Evolutionary conservation across 352 stramenopile genomes (phyloP), one percentile per base, ranked within the genome.

Genomic region (Phytophthora sp.): DNA sequence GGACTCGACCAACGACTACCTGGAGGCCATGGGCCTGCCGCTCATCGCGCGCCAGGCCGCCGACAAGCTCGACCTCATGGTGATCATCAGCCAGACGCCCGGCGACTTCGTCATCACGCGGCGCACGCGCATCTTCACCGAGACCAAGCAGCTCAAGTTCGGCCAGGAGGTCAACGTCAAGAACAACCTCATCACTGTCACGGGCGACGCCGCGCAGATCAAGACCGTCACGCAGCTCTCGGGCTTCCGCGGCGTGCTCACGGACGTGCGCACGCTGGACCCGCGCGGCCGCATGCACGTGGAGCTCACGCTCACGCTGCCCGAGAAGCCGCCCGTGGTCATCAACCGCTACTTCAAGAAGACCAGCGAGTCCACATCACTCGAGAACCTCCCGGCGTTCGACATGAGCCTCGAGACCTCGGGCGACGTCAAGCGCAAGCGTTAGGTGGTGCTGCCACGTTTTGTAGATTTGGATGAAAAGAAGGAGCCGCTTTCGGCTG

Each of bases 1-100:
- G 56, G 88, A 96, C 72, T 96, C 88, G 72, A 96, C 88, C 34
- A 95, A 96, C 68, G 84, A 93, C 66, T 96, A 96, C 60, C 65
- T 96, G 41, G 88, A 96, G 62, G 88, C 88, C 52, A 96, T 96
- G 86, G 86, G 86, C 5, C 71, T 96, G 34, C 88, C 88, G 30
- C 68, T 96, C 13, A 96, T 96, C 54, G 88, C 88, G 12, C 88
- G 88, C 11, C 88, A 96, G 56, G 88, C 88, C 2, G 88, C 86
- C 12, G 88, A 96, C 67, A 96, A 96, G 63, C 71, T 96, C 20
- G 86, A 94, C 54, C 78, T 96, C 23, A 96, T 94, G 77, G 88
- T 96, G 32, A 91, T 96, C 63, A 95, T 96, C 63, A 86, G 83
- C 50, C 88, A 95, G 71, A 90, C 77, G 24, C 56, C 86, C 0